A percentile compares a stretch with the other conserved stretches of the same genome.
These are phyloP conservation scores for Phyllachora maydis DNA, from an alignment of 2,329 filamentous ascomycete genomes.

Conservation along the genomic window DNA sequence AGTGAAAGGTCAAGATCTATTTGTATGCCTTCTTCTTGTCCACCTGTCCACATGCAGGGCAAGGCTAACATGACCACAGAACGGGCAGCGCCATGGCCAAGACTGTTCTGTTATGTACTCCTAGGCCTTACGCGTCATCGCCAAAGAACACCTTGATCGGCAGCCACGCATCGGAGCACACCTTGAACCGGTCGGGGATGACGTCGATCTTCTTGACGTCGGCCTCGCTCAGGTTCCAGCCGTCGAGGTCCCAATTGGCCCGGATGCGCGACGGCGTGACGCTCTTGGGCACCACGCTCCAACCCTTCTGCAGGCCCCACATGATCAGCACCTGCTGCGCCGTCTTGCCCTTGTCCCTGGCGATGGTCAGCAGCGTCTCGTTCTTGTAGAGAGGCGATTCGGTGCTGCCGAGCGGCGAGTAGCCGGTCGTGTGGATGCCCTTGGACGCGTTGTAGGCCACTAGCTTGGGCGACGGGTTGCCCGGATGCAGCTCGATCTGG, in stretches of 20 bases:
- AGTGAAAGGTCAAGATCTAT: slow-evolving; percentile 1
- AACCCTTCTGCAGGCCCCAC: slow-evolving; percentile 67
- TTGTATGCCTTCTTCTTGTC: neutral
- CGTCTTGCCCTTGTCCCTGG: slow-evolving; percentile 44
- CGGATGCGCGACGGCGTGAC: slow-evolving; percentile 55
- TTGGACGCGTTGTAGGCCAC: slow-evolving; percentile 51
- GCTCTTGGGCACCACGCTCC: slow-evolving; percentile 71
- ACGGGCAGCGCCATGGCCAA: neutral
- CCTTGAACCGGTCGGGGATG: slow-evolving; percentile 62
- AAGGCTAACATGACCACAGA: neutral
- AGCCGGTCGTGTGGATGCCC: slow-evolving; percentile 55
- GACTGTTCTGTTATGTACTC: too few relatives aligned
- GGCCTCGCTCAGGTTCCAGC: slow-evolving; percentile 50
- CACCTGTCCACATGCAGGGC: too few relatives aligned
- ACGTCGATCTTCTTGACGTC: slow-evolving; percentile 49
- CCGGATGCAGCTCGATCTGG: slow-evolving; percentile 67
- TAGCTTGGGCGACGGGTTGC: slow-evolving; percentile 64
- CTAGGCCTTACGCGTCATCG: slow-evolving; percentile 58
- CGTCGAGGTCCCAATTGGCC: slow-evolving; percentile 55
- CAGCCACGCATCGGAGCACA: slow-evolving; percentile 55
- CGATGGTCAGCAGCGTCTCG: slow-evolving; percentile 37
- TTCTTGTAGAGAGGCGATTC: slow-evolving; percentile 52
- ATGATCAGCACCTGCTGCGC: slow-evolving; percentile 57
- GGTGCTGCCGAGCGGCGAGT: slow-evolving; percentile 53
- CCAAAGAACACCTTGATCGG: slow-evolving; percentile 68